phyloP scores from a whole-genome alignment of 768 basidiomycete genomes.

The Lepiota brunneoincarnata region DNA sequence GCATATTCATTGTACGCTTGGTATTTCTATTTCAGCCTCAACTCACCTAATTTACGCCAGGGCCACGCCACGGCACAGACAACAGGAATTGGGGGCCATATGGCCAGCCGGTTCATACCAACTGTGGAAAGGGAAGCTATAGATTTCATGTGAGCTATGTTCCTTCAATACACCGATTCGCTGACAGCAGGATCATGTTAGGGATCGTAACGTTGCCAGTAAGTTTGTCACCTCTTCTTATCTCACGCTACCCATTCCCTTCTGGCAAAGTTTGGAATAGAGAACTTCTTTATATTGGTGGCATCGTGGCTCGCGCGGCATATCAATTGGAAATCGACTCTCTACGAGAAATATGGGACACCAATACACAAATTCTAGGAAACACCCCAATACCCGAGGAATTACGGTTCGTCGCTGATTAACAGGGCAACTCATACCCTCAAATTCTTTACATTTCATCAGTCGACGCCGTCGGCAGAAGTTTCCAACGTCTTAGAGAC shows the following conservation, averaged over 20 bases:
- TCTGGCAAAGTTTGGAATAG: slow-evolving; percentile 74
- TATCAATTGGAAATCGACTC: slow-evolving; percentile 80
- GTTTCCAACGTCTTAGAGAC: slow-evolving; percentile 70
- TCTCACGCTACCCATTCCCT: slow-evolving; percentile 7
- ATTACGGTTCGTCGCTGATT: slow-evolving; percentile 47
- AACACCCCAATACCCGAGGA: slow-evolving; percentile 34
- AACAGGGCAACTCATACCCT: slow-evolving; percentile 73
- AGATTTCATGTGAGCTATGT: slow-evolving; percentile 69
- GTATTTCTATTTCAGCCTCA: background rate
- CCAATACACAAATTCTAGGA: slow-evolving; percentile 31
- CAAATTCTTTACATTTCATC: slow-evolving; percentile 86
- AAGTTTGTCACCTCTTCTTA: slow-evolving; percentile 20
- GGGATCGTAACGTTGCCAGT: slow-evolving; percentile 82
- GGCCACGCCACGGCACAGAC: slow-evolving; percentile 92
- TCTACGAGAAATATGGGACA: slow-evolving; percentile 61
- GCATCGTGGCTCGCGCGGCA: slow-evolving; percentile 74
- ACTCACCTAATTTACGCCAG: slow-evolving; percentile 31
- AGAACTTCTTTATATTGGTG: slow-evolving; percentile 83
- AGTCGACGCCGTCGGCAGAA: slow-evolving; percentile 82
- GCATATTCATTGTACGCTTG: slow-evolving; percentile 78
- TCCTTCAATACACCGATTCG: background rate
- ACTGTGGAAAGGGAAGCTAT: slow-evolving; percentile 96
- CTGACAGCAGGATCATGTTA: slow-evolving; percentile 22
- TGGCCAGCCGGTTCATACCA: slow-evolving; percentile 85
- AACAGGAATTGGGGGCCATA: slow-evolving; percentile 69